Evolutionary conservation across 2,329 filamentous ascomycete genomes (phyloP), one percentile per base, ranked within the genome.

Genomic region (Huntiella savannae): DNA sequence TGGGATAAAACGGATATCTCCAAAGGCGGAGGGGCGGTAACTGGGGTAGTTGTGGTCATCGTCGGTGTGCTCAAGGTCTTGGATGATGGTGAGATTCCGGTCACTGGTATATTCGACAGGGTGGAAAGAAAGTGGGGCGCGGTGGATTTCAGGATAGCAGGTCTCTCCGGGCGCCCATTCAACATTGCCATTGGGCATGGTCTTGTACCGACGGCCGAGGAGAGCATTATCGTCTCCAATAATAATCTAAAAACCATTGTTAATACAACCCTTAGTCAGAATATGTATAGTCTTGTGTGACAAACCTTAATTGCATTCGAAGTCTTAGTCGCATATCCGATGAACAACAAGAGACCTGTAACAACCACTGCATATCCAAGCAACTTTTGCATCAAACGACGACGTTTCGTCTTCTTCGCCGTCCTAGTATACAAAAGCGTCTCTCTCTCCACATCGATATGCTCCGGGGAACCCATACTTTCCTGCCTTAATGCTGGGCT

Each of bases 121-220:
- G 43, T 33, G 40, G 13, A 37, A 32, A 16, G 33, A 32, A 2
- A 38, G 5, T 13, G 43, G 43, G 3, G 28, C n/a, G 8, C 43
- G 43, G 28, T 39, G n/a, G 10, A 16, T 4, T 7, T 35, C 33
- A 7, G 43, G 28, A 7, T 17, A 17, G 6, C 43, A 45, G 19
- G 39, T 10, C 7, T 7, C 12, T n/a, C 43, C 36, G 36, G 43
- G 43, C n/a, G 35, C 16, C 43, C 43, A 45, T 8, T 32, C 37
- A n/a, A 45, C 43, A 7, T 39, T 13, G 6, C 36, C 43, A n/a
- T 38, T 45, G 7, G n/a, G 35, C 12, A 38, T 19, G 5, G 22
- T 45, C 12, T 33, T 13, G 36, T 45, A 40, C 5, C 28, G 33
- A 12, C 43, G 34, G 19, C 43, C 43, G 13, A 32, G 11, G 10